Evolutionary conservation across 164 flowering plant species (phyloP).

Genomic region (Dillenia suffruticosa): DNA sequence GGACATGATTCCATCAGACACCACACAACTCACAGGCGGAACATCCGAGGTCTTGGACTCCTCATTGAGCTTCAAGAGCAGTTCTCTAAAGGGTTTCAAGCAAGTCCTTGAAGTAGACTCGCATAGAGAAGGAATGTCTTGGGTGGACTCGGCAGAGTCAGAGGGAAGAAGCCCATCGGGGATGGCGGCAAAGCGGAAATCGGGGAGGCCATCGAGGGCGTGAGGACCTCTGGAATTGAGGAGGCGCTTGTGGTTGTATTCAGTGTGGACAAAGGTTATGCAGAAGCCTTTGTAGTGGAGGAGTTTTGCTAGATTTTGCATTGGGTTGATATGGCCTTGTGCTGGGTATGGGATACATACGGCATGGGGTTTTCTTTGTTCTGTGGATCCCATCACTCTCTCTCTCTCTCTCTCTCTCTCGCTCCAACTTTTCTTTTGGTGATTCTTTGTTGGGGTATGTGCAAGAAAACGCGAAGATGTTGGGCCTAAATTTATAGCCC

Average conservation of each 20-base stretch:
- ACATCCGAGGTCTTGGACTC: background rate
- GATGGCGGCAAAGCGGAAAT: constrained; percentile 11
- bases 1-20: constrained; percentile 32
- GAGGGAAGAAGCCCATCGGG: constrained; percentile 38
- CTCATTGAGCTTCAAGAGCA: constrained; percentile 23
- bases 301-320: constrained; percentile 15
- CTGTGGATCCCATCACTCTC: background rate
- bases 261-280: constrained; percentile 17
- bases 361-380: too few species aligned
- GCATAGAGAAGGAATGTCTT: constrained; percentile 29
- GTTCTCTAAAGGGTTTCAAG: constrained; percentile 24
- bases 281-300: constrained; percentile 13
- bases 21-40: constrained; percentile 27
- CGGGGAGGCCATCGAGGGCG: constrained; percentile 9
- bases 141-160: constrained; percentile 28
- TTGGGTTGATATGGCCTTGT: background rate
- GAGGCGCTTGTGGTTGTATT: constrained; percentile 15
- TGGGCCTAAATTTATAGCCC: too few species aligned
- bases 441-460: too few species aligned
- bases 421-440: background rate
- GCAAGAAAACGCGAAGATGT: too few species aligned
- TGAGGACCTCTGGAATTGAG: constrained; percentile 4
- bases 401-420: constrained; percentile 6
- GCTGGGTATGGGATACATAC: too few species aligned
- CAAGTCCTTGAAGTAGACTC: constrained; percentile 16